A percentile compares a stretch with the other conserved stretches of the same genome.
Evolutionary conservation across 1,284 basidiomycete genomes (phyloP).

Genomic region (Microstroma glucosiphilum): DNA sequence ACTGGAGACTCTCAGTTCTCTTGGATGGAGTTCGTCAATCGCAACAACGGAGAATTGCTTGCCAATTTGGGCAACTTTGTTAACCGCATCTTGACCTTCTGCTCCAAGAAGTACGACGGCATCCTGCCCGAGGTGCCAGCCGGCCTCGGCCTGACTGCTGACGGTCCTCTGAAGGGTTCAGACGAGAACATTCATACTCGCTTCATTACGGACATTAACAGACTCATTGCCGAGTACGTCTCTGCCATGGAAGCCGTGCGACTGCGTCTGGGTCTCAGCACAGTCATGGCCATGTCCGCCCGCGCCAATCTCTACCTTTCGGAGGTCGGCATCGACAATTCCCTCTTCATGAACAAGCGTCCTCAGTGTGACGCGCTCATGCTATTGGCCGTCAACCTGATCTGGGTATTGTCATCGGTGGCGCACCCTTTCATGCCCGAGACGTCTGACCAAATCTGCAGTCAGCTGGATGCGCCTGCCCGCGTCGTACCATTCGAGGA

Average conservation of each 20-base stretch:
- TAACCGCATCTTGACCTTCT: slow-evolving; percentile 88
- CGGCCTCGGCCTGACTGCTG: slow-evolving; percentile 26
- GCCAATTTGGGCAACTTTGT: slow-evolving; percentile 99
- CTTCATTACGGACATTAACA: slow-evolving; percentile 77
- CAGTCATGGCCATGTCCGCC: slow-evolving; percentile 80
- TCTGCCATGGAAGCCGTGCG: slow-evolving; percentile 87
- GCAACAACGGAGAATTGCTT: slow-evolving; percentile 87
- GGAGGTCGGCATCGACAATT: slow-evolving; percentile 82
- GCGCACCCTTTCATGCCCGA: slow-evolving; percentile 95
- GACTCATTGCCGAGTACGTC: slow-evolving; percentile 71
- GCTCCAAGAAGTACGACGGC: slow-evolving; percentile 71
- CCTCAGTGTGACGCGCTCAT: slow-evolving; percentile 83
- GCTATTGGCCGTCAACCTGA: slow-evolving; percentile 80
- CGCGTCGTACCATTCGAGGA: slow-evolving; percentile 58
- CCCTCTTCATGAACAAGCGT: slow-evolving; percentile 73
- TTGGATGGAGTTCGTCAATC: slow-evolving; percentile 88
- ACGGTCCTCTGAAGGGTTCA: slow-evolving; percentile 19
- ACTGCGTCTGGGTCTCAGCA: slow-evolving; percentile 76
- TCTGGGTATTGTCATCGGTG: slow-evolving; percentile 79
- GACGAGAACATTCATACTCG: slow-evolving; percentile 25
- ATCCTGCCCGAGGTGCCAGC: slow-evolving; percentile 57
- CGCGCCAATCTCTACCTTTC: slow-evolving; percentile 94
- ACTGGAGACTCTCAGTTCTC: slow-evolving; percentile 92
- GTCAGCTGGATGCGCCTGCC: slow-evolving; percentile 82
- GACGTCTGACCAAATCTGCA: slow-evolving; percentile 72